Conservation (phyloP, 73 alveolate species). For the Stentor coeruleus region DNA sequence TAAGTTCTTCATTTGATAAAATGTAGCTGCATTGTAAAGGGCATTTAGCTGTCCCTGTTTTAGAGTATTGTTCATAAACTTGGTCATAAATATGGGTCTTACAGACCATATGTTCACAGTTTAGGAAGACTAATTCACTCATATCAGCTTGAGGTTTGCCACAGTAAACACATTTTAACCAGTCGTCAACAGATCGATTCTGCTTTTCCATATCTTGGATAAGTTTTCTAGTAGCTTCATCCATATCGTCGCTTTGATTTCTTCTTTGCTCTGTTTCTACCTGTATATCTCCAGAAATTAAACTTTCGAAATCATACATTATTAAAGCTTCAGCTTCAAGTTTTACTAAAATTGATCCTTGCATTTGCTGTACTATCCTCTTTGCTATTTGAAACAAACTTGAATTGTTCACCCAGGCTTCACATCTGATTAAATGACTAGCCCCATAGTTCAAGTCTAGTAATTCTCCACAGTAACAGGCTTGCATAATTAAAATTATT, state of each 20-base stretch:
- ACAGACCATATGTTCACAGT: slow-evolving; percentile 14
- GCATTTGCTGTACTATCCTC: background rate
- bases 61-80: background rate
- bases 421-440: background rate
- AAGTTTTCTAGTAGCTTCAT: background rate
- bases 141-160: background rate
- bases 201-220: background rate
- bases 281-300: too few relatives aligned
- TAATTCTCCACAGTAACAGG: background rate
- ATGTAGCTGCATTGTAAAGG: background rate
- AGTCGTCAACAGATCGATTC: background rate
- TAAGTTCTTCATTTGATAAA: background rate
- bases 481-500: too few relatives aligned
- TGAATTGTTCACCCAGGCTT: background rate
- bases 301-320: background rate
- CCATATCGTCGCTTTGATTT: slow-evolving; percentile 3
- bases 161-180: background rate
- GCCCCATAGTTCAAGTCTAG: background rate
- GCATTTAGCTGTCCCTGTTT: background rate
- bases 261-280: background rate
- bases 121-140: background rate
- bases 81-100: background rate
- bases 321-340: slow-evolving; percentile 8
- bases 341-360: background rate
- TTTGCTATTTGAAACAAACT: background rate